phyloP scores from a whole-genome alignment of 2,329 filamentous ascomycete genomes.

The Acrodontium crateriforme region DNA sequence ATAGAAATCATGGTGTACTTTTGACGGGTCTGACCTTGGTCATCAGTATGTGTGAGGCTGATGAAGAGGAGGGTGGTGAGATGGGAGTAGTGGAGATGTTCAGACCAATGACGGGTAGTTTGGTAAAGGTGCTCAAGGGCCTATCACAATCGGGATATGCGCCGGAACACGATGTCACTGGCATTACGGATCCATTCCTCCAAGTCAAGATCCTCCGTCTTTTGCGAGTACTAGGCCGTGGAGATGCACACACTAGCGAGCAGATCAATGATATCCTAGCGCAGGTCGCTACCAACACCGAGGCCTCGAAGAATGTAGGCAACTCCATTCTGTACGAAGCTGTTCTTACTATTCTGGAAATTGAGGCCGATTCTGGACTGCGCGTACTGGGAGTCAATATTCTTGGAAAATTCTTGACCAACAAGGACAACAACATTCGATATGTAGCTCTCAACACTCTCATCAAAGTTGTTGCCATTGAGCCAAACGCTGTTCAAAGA shows the following conservation, averaged over 20 bases:
- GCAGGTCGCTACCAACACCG: constrained; percentile 85
- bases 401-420: constrained; percentile 93
- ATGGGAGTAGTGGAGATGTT: constrained; percentile 85
- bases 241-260: constrained; percentile 78
- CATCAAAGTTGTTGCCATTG: constrained; percentile 94
- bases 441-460: constrained; percentile 96
- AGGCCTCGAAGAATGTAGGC: constrained; percentile 94
- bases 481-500: constrained; percentile 92
- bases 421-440: constrained; percentile 97
- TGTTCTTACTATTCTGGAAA: constrained; percentile 91
- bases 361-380: constrained; percentile 90
- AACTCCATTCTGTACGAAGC: constrained; percentile 98
- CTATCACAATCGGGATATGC: constrained; percentile 92
- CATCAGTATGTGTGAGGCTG: constrained; percentile 83
- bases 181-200: constrained; percentile 92
- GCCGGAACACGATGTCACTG: constrained; percentile 94
- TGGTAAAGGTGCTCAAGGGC: constrained; percentile 84
- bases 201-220: constrained; percentile 91
- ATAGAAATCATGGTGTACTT: constrained; percentile 90
- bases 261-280: constrained; percentile 98
- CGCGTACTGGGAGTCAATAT: constrained; percentile 95
- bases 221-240: constrained; percentile 71
- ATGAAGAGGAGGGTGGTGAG: constrained; percentile 83
- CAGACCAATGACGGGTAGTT: constrained; percentile 64
- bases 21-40: constrained; percentile 85